Evolutionary conservation across 352 stramenopile species (phyloP), one percentile per base, ranked within the genome.

Genomic region (Elongisporangium prolatum): DNA sequence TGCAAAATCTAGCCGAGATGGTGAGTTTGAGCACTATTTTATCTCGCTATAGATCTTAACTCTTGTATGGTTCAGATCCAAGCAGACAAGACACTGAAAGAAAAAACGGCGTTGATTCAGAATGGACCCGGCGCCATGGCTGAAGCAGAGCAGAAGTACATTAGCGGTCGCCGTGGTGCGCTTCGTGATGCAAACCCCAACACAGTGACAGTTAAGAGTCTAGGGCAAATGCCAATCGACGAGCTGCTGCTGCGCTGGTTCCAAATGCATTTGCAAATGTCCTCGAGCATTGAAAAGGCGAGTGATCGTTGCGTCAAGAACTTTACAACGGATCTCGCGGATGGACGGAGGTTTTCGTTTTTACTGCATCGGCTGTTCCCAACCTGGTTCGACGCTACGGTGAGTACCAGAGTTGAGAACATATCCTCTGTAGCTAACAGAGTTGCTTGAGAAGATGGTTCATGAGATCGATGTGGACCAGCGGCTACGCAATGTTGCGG

Each of bases 221-320:
- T 91, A 34, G 77, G 69, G 17, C 71, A 84, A 37, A 88, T 91
- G 75, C 84, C 84, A 24, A 74, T 91, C 49, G 84, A 93, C 64
- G 70, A 69, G 25, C 68, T 93, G 28, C 56, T 93, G 58, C 67
- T 93, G 21, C 69, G 84, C 54, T 93, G 84, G 84, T 85, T 89
- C 52, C 79, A 77, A 14, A 82, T 91, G 73, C 72, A 93, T 54
- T 69, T 93, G 40, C 74, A 88, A 49, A 58, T 78, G 44, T 87
- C 75, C 40, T 81, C 78, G 7, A 68, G 71, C 7, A 77, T 74
- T 22, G 76, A 88, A 57, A 88, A 86, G 60, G 69, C 77, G 17
- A 69, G 64, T n/a, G 81, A 93, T 52, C 79, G 80, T 28, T 75
- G 71, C 13, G 70, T 93, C 60, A 88, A 88, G 58, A 93, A 91